Evolutionary conservation across 352 stramenopile species (phyloP), one percentile per base, ranked within the genome.

Genomic region (Blastocystis sp.): DNA sequence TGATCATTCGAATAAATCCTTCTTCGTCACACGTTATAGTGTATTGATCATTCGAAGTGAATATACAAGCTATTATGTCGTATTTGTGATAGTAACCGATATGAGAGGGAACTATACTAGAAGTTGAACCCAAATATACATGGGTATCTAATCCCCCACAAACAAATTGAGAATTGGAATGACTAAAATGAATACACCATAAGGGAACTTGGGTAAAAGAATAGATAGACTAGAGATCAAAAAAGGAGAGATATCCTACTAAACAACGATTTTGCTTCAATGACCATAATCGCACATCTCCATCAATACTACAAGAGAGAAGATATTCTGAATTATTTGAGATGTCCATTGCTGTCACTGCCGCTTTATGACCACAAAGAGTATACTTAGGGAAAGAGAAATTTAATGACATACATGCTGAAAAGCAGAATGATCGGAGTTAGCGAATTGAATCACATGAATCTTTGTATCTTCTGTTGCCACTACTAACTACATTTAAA

Each of bases 401-500:
- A 66, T 4, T 24, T 4, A 19, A 0, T 15, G 22, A 24, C 0
- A 0, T 51, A 84, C 73, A 19, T 84, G 73, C 1, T 84, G n/a
- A n/a, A 69, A 84, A 5, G 30, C 9, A 24, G 27, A 35, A 1
- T 27, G 15, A 42, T 1, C 0, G 13, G 58, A n/a, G 7, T 17
- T 17, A 9, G 51, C 15, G 7, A 15, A 22, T 69, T 66, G 27
- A 30, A 84, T 22, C 9, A 84, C 22, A 42, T 84, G 73, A 22
- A 84, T 84, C 19, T 48, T 35, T 1, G 73, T 53, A 27, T 84
- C 73, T 17, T 84, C 73, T 24, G 73, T 84, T 11, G 73, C 73
- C 19, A 84, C 53, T n/a, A 44, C 48, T 15, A 84, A 68, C 73
- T 84, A 44, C 9, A 57, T 35, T 48, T 48, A 4, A 53, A 66